Percentiles rank a stretch among this genome's conserved stretches.
These are phyloP conservation scores for Ophiostoma tasmaniense DNA, from an alignment of 2,329 filamentous ascomycete species.

Conservation along the genomic window DNA sequence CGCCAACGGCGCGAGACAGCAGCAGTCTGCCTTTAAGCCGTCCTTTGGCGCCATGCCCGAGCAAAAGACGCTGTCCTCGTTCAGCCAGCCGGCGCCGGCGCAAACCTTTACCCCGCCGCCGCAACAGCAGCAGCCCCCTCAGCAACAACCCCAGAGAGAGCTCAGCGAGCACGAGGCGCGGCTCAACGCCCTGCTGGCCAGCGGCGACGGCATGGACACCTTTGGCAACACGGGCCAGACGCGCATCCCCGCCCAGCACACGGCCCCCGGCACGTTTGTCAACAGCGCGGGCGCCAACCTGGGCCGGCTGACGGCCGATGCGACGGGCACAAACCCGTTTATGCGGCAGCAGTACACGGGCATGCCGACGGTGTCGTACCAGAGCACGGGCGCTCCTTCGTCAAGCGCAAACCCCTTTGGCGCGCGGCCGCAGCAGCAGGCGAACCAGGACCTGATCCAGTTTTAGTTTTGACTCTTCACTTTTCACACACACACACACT, in stretches of 20 bases:
- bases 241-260: slow-evolving; percentile 93
- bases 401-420: slow-evolving; percentile 49
- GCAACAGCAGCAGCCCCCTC: slow-evolving; percentile 32
- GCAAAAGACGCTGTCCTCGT: slow-evolving; percentile 63
- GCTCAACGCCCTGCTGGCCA: slow-evolving; percentile 78
- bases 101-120: slow-evolving; percentile 6
- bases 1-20: slow-evolving; percentile 7
- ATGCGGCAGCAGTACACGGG: slow-evolving; percentile 76
- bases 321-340: slow-evolving; percentile 85
- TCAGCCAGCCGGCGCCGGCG: slow-evolving; percentile 40
- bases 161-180: slow-evolving; percentile 58
- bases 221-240: slow-evolving; percentile 96
- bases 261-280: slow-evolving; percentile 89
- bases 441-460: slow-evolving; percentile 46
- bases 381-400: slow-evolving; percentile 33
- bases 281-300: slow-evolving; percentile 86
- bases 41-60: slow-evolving; percentile 68
- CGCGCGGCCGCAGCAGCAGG: slow-evolving; percentile 42
- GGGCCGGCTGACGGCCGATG: slow-evolving; percentile 58
- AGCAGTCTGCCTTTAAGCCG: slow-evolving; percentile 35
- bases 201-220: slow-evolving; percentile 89
- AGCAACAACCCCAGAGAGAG: slow-evolving; percentile 43
- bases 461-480: slow-evolving; percentile 36
- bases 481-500: too few relatives aligned
- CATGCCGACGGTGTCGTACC: slow-evolving; percentile 54